Evolutionary conservation across 1,284 basidiomycete genomes (phyloP), one percentile per base, ranked within the genome.

Genomic region (Phlebopus sp.): DNA sequence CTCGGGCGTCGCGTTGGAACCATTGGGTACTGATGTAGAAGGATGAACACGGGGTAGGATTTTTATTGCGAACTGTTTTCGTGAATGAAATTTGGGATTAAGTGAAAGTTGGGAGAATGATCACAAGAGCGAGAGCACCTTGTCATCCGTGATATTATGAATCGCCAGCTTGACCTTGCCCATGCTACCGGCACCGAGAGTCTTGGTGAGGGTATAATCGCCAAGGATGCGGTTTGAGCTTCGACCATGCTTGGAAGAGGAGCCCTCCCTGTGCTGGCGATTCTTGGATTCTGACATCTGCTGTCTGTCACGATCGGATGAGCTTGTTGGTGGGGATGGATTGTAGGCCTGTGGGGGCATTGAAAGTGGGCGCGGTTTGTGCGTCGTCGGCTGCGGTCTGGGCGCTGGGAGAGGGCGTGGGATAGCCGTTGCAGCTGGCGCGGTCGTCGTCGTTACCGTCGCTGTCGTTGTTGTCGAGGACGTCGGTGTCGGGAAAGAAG

Each of bases 81-180:
- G n/a, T 35, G 37, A 7, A 19, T 18, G 21, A 43, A 59, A 49
- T 47, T 41, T 43, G 38, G 14, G 15, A 44, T 44, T 53, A 50
- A 55, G 51, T 15, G 36, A n/a, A 17, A 3, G 11, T 31, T 4
- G 13, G n/a, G 14, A 21, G 30, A 34, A 46, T 17, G n/a, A 30
- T 38, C 39, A 34, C 8, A 31, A 53, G 34, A 44, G n/a, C 7
- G 38, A n/a, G 71, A 82, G 60, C 55, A 96, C 96, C 82, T 96
- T 97, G 72, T 97, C 93, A 36, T 90, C 90, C 1, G 92, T 90
- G 57, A 85, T 66, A 57, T 90, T 90, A 66, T 96, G 92, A 35
- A 90, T 87, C 6, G 92, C 96, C 15, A 98, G 82, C 76, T 98
- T 99, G 62, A 99, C 97, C 67, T 98, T 98, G 57, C 96, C 97